phyloP scores from a whole-genome alignment of 2,329 filamentous ascomycete species.

The Cordyceps militaris region DNA sequence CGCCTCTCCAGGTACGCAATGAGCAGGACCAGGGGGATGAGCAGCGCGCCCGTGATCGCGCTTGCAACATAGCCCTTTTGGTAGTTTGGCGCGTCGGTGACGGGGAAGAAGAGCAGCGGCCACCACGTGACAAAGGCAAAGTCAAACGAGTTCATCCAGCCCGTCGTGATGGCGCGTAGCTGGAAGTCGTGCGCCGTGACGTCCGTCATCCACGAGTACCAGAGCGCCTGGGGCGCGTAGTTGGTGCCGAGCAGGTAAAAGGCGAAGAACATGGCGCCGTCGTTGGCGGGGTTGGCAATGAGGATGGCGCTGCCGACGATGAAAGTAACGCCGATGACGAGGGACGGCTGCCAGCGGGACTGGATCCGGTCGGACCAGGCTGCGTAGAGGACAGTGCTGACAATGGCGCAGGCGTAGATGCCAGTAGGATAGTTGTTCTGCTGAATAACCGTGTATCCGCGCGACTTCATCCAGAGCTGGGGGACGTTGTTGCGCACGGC shows the following conservation, averaged over 20 bases:
- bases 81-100: conserved; percentile 33
- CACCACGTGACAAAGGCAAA: conserved; percentile 36
- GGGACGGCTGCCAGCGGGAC: conserved; percentile 37
- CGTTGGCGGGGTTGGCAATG: conserved; percentile 24
- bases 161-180: conserved; percentile 36
- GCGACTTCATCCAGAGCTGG: conserved; percentile 37
- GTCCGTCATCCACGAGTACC: conserved; percentile 42
- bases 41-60: conserved; percentile 29
- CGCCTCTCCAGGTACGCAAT: conserved; percentile 31
- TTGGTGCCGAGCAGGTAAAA: conserved; percentile 38
- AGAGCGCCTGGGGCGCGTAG: conserved; percentile 38
- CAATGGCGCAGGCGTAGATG: conserved; percentile 34
- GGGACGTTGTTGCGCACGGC: conserved; percentile 38
- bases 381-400: conserved; percentile 35
- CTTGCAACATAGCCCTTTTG: conserved; percentile 33
- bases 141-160: conserved; percentile 37
- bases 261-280: conserved; percentile 35
- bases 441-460: conserved; percentile 35
- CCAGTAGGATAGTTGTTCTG: conserved; percentile 39
- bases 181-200: conserved; percentile 33
- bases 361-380: conserved; percentile 33
- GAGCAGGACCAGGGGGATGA: conserved; percentile 28
- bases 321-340: conserved; percentile 36
- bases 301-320: conserved; percentile 33
- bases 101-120: conserved; percentile 33